phyloP scores from a whole-genome alignment of 2,329 filamentous ascomycete genomes.

The Exophiala lecanii-corni region DNA sequence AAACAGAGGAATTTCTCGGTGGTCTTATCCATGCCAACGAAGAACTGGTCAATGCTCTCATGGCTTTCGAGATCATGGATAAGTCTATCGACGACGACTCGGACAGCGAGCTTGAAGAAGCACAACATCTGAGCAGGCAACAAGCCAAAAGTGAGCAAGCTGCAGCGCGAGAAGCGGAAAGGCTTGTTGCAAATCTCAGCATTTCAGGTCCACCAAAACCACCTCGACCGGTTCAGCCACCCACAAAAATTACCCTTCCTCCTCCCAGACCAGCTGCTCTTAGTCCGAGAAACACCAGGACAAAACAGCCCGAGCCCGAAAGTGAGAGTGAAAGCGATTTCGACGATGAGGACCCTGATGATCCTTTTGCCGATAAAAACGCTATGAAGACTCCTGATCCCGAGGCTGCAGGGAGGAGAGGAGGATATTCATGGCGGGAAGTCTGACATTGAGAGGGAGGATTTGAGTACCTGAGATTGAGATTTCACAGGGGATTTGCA shows the following conservation, averaged over 20 bases:
- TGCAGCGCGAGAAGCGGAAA: constrained; percentile 30
- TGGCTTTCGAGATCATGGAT: constrained; percentile 92
- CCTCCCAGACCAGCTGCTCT: constrained; percentile 12
- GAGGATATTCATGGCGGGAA: constrained; percentile 23
- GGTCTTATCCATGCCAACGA: constrained; percentile 91
- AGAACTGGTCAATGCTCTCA: constrained; percentile 86
- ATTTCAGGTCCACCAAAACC: constrained; percentile 46
- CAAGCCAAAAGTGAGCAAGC: constrained; percentile 23
- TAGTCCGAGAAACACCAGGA: constrained; percentile 22
- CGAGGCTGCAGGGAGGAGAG: constrained; percentile 17
- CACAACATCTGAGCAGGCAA: constrained; percentile 36
- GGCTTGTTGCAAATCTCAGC: constrained; percentile 43
- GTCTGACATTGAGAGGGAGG: no score
- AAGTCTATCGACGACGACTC: constrained; percentile 57
- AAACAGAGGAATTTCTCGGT: constrained; percentile 87
- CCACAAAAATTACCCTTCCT: constrained; percentile 15
- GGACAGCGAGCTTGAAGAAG: constrained; percentile 58
- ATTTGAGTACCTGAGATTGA: no score
- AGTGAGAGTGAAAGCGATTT: constrained; percentile 46
- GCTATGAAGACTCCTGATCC: constrained; percentile 54
- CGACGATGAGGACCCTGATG: constrained; percentile 70
- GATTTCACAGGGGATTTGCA: no score
- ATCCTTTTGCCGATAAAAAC: constrained; percentile 83
- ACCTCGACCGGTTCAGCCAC: constrained; percentile 34
- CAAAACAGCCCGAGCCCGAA: constrained; percentile 48